phyloP scores from a whole-genome alignment of 1,284 basidiomycete species.

The Ceratorhiza oryzae-sativae region DNA sequence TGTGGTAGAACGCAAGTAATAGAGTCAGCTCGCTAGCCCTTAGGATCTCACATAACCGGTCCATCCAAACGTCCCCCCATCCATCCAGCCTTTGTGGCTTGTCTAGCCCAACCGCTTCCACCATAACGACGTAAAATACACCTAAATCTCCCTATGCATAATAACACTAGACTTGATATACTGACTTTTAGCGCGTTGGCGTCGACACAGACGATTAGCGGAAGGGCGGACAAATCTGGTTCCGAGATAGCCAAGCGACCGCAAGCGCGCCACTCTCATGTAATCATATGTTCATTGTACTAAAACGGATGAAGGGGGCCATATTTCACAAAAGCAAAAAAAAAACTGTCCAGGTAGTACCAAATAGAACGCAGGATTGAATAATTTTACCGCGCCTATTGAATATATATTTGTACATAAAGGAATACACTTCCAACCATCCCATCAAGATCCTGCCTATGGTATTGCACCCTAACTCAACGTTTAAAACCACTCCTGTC shows the following conservation, averaged over 20 bases:
- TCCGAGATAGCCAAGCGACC: constrained; percentile 15
- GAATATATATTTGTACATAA: no score
- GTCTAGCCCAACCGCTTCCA: not conserved
- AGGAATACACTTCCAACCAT: no score
- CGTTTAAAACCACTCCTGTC: not conserved
- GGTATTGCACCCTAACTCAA: no score
- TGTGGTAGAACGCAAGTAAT: not conserved
- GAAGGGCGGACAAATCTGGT: constrained; percentile 14
- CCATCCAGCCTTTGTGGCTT: constrained; percentile 16
- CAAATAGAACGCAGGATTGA: no score
- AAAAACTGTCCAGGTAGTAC: no score
- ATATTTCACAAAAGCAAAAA: no score
- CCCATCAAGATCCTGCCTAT: no score
- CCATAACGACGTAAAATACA: no score
- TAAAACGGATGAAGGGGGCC: no score
- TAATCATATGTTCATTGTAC: not conserved
- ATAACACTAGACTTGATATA: no score
- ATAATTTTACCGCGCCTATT: no score
- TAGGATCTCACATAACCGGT: constrained; percentile 8
- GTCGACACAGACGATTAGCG: constrained; percentile 31
- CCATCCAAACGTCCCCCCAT: constrained; percentile 10
- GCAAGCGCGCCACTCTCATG: constrained; percentile 19
- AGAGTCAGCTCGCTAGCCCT: not conserved
- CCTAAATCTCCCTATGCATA: no score
- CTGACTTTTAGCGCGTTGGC: constrained; percentile 30